These are phyloP conservation scores for Babesia gibsoni DNA, from an alignment of 169 alveolate genomes.

Conservation along the genomic window DNA sequence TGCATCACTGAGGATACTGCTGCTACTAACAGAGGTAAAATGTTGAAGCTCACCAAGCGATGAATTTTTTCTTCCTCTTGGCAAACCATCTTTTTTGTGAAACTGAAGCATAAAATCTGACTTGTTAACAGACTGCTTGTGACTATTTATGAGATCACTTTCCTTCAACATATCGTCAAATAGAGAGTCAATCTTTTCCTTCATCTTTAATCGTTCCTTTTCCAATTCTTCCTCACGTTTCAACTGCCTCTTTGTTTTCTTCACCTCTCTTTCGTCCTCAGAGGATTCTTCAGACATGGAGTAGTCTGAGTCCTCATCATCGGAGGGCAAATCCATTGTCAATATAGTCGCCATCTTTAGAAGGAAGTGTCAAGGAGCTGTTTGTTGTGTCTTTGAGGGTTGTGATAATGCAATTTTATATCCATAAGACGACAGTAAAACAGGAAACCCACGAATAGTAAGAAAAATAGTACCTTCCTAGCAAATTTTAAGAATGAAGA, in stretches of 20 bases:
- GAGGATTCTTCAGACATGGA: constrained; percentile 5
- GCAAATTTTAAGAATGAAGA: too few species aligned
- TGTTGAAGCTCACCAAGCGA: background rate
- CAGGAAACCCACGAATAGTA: too few species aligned
- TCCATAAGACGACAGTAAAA: too few species aligned
- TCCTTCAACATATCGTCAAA: constrained; percentile 42
- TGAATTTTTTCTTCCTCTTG: background rate
- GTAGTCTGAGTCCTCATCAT: constrained; percentile 57
- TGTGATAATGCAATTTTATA: too few species aligned
- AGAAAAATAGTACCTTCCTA: too few species aligned
- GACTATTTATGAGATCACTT: constrained; percentile 32
- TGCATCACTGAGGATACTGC: constrained; percentile 12
- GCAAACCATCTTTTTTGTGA: constrained; percentile 31
- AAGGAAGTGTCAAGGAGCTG: too few species aligned
- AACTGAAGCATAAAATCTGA: constrained; percentile 60
- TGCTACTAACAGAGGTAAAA: constrained; percentile 1
- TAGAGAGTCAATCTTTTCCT: constrained; percentile 10
- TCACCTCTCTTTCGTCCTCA: constrained; percentile 36
- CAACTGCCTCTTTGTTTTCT: constrained; percentile 11
- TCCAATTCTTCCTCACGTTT: constrained; percentile 12
- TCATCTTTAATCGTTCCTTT: constrained; percentile 2
- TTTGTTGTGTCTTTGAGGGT: too few species aligned
- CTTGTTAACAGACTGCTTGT: background rate
- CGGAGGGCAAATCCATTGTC: constrained; percentile 42
- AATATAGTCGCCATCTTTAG: constrained; percentile 46